A percentile compares a stretch with the other conserved stretches of the same genome.
These are phyloP conservation scores for Brassica hybrid DNA, from an alignment of 441 rosid species.

Conservation along the genomic window DNA sequence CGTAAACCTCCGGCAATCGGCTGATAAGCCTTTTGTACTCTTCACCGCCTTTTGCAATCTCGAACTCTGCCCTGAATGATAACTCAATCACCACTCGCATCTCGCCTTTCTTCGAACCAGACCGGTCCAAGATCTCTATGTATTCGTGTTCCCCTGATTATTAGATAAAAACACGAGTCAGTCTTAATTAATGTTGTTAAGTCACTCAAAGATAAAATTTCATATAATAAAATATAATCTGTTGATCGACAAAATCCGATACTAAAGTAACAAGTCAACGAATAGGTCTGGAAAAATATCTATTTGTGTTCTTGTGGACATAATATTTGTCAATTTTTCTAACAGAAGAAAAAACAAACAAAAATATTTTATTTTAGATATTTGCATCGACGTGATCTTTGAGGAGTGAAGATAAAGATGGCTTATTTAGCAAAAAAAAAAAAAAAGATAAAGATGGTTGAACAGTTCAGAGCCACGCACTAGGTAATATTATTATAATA, in stretches of 20 bases:
- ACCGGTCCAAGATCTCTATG: slow-evolving; percentile 67
- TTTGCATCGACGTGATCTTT: not conserved
- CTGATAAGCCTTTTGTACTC: slow-evolving; percentile 59
- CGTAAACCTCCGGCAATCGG: slow-evolving; percentile 67
- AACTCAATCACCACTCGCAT: slow-evolving; percentile 69
- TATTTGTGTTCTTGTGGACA: slow-evolving; percentile 7
- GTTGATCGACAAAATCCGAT: not conserved
- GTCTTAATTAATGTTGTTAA: slow-evolving; percentile 7
- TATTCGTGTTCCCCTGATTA: slow-evolving; percentile 68
- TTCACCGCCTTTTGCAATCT: slow-evolving; percentile 72
- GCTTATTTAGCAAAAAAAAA: not conserved
- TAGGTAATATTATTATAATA: not conserved
- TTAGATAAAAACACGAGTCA: not conserved
- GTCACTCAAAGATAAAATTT: slow-evolving; percentile 1
- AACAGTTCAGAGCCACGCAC: not conserved
- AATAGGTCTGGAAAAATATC: slow-evolving; percentile 9
- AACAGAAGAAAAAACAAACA: not conserved
- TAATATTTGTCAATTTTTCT: slow-evolving; percentile 9
- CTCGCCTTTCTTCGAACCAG: slow-evolving; percentile 53
- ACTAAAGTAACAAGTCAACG: not conserved
- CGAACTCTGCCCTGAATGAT: slow-evolving; percentile 77
- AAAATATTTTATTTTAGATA: not conserved
- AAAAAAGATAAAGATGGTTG: slow-evolving; percentile 7
- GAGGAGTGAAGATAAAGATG: slow-evolving; percentile 15
- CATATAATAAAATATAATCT: not conserved